Evolutionary conservation across 345 rosid species (phyloP).

Genomic region (Eucalyptus marginata): DNA sequence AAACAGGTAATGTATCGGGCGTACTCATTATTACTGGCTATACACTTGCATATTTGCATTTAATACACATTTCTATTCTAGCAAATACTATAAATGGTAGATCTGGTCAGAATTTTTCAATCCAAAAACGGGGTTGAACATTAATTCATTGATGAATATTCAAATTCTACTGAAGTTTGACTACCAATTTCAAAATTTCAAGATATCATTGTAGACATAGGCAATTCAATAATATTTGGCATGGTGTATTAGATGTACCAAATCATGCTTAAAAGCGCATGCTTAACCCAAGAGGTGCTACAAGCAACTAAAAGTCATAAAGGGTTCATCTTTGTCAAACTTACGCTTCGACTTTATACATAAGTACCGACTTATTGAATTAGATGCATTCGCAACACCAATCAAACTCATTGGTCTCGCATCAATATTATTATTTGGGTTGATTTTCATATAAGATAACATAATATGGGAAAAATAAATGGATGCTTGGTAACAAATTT

Average conservation of each 20-base stretch:
- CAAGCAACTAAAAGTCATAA: not conserved
- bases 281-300: not conserved
- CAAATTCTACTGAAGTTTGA: not conserved
- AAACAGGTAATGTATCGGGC: not conserved
- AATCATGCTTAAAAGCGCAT: not conserved
- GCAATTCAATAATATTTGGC: not conserved
- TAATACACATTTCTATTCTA: not conserved
- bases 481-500: not conserved
- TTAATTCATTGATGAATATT: not conserved
- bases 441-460: not conserved
- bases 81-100: not conserved
- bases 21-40: too few relatives aligned
- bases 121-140: not conserved
- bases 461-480: not conserved
- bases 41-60: not conserved
- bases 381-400: accelerated
- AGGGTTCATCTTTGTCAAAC: not conserved
- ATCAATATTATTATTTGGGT: not conserved
- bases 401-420: not conserved
- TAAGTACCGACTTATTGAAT: not conserved
- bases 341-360: not conserved
- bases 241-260: not conserved
- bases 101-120: not conserved
- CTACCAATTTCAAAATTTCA: not conserved
- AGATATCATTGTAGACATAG: not conserved